A percentile compares a stretch with the other conserved stretches of the same genome.
These are phyloP conservation scores for bread wheat (Triticum aestivum) DNA, from an alignment of 176 grass and related monocot genomes.

Conservation along the genomic window DNA sequence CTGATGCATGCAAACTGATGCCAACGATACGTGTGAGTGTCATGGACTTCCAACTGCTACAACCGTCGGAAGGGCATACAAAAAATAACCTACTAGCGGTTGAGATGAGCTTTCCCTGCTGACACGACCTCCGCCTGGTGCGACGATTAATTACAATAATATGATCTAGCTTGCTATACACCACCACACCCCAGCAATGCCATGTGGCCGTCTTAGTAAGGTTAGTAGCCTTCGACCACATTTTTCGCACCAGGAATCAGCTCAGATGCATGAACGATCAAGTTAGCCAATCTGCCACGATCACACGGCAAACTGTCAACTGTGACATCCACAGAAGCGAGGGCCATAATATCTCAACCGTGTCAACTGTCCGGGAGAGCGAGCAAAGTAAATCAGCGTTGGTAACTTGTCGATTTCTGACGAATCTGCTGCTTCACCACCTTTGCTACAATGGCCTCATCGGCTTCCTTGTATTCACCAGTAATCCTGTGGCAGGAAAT, in stretches of 20 bases:
- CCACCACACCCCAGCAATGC: background rate
- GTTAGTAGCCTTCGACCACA: background rate
- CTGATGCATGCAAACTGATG: background rate
- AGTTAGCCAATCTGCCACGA: background rate
- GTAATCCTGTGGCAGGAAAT: conserved; percentile 50
- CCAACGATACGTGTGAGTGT: background rate
- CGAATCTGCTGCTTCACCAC: background rate
- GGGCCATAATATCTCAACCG: background rate
- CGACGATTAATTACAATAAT: conserved; percentile 23
- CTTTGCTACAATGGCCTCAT: background rate
- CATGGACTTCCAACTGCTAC: conserved; percentile 2
- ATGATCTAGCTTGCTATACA: conserved; percentile 26
- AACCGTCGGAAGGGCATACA: conserved; percentile 17
- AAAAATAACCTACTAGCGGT: background rate
- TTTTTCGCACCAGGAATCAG: background rate
- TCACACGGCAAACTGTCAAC: background rate
- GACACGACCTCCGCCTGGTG: background rate
- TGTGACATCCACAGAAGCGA: conserved; percentile 9
- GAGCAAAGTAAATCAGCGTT: conserved; percentile 8
- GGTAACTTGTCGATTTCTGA: background rate
- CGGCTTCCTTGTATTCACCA: conserved; percentile 59
- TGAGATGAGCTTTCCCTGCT: background rate
- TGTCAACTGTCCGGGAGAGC: background rate
- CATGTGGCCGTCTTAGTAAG: conserved; percentile 10
- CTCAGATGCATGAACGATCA: background rate